These are phyloP conservation scores for Blepharisma stoltei DNA, from an alignment of 73 alveolate genomes.

Conservation along the genomic window DNA sequence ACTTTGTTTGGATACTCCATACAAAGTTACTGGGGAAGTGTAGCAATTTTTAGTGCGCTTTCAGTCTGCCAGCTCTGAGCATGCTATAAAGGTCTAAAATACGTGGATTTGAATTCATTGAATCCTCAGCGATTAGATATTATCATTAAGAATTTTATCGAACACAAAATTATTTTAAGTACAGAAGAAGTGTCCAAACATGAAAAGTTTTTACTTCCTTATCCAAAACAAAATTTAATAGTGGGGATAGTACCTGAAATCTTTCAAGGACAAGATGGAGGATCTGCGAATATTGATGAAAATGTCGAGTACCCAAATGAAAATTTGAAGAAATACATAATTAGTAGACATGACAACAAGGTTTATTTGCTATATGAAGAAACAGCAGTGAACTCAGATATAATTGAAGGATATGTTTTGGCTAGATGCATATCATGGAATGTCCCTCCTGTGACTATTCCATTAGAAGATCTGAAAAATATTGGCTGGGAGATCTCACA, in stretches of 20 bases:
- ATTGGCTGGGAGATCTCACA: background rate
- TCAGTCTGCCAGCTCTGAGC: background rate
- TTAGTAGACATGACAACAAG: background rate
- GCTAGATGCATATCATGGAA: background rate
- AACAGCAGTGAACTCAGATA: background rate
- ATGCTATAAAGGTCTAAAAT: background rate
- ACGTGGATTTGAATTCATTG: background rate
- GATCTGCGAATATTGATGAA: background rate
- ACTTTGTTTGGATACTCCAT: background rate
- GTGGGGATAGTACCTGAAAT: background rate
- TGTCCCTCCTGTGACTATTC: background rate
- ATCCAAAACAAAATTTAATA: background rate
- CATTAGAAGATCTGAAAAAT: background rate
- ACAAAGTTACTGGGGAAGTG: background rate
- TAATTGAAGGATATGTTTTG: background rate
- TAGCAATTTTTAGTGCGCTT: background rate
- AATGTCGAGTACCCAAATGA: background rate
- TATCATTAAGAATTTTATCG: background rate
- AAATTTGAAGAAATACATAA: background rate
- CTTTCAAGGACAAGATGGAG: too few species aligned
- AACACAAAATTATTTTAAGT: background rate
- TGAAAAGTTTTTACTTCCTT: background rate
- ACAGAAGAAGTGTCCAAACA: background rate
- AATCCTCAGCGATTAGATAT: constrained; percentile 20
- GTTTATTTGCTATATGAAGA: constrained; percentile 9